Base-by-base conservation (phyloP, 441 rosid species). In the Croton setiger region DNA sequence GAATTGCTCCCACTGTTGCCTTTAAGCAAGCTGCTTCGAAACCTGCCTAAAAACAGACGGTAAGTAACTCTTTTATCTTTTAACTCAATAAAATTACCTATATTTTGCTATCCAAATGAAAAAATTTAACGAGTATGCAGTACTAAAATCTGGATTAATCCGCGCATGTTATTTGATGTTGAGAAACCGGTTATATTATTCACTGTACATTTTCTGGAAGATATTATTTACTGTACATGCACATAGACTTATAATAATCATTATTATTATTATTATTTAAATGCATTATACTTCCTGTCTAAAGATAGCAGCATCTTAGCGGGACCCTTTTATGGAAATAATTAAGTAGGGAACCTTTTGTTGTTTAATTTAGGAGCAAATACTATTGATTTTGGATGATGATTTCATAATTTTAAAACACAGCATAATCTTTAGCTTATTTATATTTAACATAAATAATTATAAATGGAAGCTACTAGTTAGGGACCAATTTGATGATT, bases 1-100 rank as follows among this genome's bases (percentile, higher is more conserved):
- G 98, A 69, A 91, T 94, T 5, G 93, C 97, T 76, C 98, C 98
- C 81, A 94, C 97, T 75, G 96, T 94, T 66, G 98, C 91, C 53
- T 90, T 94, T 87, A 94, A 94, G 85, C 96, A 91, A 83, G 82
- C 87, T 33, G 74, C 85, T 59, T 78, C 80, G 14, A 79, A 83
- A 53, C 60, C 88, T 52, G 69, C 71, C 57, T 82, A 85, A 39
- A 7, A 55, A 65, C 44, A 57, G 74, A 66, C 72, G 85, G 91
- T 80, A 68, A 65, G 69, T 27, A 27, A 0, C 31, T 23, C 23
- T 36, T 27, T 15, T 12, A 18, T 51, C 61, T 53, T 64, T 21
- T 43, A 0, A 0, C 31, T 27, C 31, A 27, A 27, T 27, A 27
- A 27, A 27, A 27, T 27, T 27, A 27, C 31, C 1, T 27, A 27